These are phyloP conservation scores for Protomyces lactucae-debilis DNA, from an alignment of 1,139 yeast genomes.

Conservation along the genomic window DNA sequence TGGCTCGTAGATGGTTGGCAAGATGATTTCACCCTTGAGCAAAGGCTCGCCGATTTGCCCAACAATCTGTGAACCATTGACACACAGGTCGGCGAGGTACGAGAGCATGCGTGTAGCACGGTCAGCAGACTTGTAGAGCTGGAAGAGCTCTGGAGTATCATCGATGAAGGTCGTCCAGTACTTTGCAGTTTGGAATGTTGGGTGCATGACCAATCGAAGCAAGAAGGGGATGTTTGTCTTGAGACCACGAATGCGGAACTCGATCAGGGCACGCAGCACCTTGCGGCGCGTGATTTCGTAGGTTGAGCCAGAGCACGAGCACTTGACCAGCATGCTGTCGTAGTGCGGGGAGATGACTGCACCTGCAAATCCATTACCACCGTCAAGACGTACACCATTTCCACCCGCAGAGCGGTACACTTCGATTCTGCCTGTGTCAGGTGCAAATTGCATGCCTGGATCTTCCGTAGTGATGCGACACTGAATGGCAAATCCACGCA, in stretches of 20 bases:
- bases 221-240: conserved; percentile 96
- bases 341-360: conserved; percentile 95
- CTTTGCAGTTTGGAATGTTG: conserved; percentile 76
- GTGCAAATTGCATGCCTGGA: conserved; percentile 93
- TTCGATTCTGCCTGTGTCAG: conserved; percentile 97
- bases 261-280: conserved; percentile 94
- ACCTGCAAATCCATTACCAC: conserved; percentile 99
- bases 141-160: conserved; percentile 93
- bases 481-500: conserved; percentile 97
- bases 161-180: conserved; percentile 99
- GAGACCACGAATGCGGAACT: conserved; percentile 97
- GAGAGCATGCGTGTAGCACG: conserved; percentile 90
- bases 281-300: conserved; percentile 95
- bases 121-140: conserved; percentile 90
- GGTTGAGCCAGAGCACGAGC: conserved; percentile 93
- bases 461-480: conserved; percentile 99
- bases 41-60: conserved; percentile 94
- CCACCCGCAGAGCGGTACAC: conserved; percentile 99
- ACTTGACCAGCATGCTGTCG: conserved; percentile 97
- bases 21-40: conserved; percentile 63
- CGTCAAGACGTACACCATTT: conserved; percentile 97
- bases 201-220: conserved; percentile 86
- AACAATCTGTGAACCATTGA: conserved; percentile 89
- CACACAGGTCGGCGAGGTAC: conserved; percentile 86
- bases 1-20: conserved; percentile 67